These are phyloP conservation scores for Backusella parvicylindrica DNA, from an alignment of 192 early-diverging fungal species.

Conservation along the genomic window DNA sequence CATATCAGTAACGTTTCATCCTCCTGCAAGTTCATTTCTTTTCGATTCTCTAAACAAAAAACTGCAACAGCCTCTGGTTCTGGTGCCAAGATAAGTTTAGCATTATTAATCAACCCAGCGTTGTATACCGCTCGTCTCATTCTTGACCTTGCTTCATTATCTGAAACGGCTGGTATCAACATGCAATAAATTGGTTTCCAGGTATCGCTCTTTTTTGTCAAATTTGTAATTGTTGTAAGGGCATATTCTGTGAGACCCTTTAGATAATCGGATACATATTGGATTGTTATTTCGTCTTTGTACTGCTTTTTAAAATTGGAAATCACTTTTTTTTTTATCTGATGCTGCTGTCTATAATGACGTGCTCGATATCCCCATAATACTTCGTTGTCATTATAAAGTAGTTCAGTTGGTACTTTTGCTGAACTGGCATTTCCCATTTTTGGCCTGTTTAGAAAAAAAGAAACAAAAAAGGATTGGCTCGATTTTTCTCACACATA, in stretches of 20 bases:
- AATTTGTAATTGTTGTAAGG: background rate
- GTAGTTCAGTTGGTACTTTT: background rate
- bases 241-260: background rate
- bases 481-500: background rate
- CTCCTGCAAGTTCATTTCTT: background rate
- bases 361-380: background rate
- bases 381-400: background rate
- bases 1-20: background rate
- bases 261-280: background rate
- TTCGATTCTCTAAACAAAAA: background rate
- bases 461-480: background rate
- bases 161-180: background rate
- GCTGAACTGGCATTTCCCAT: background rate
- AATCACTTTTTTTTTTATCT: background rate
- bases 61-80: background rate
- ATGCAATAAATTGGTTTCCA: background rate
- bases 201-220: background rate
- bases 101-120: background rate
- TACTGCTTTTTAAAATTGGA: background rate
- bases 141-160: background rate
- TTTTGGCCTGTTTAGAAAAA: background rate
- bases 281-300: background rate
- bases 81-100: background rate
- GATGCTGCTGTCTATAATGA: background rate
- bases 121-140: background rate